These are phyloP conservation scores for Ampelocalamus luodianensis DNA, from an alignment of 176 grass and related monocot species.

Conservation along the genomic window DNA sequence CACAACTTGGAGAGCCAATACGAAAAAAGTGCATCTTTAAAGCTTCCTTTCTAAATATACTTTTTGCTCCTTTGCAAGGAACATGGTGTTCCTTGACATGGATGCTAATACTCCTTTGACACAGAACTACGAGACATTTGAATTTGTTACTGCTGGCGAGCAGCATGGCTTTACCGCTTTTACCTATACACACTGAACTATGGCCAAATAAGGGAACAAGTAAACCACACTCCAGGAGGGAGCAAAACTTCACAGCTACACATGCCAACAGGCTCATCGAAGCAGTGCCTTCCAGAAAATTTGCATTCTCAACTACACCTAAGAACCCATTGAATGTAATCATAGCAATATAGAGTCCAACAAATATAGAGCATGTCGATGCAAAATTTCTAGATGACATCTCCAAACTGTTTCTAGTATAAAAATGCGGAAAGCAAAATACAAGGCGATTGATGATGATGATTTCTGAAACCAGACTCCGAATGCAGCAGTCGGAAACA, in stretches of 20 bases:
- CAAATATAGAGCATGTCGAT: conserved; percentile 25
- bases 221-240: conserved; percentile 1
- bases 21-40: not conserved
- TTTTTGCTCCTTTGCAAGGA: not conserved
- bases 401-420: conserved; percentile 36
- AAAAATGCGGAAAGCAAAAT: conserved; percentile 40
- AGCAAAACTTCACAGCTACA: not conserved
- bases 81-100: not conserved
- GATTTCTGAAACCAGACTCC: conserved; percentile 38
- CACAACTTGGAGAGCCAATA: not conserved
- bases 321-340: conserved; percentile 41
- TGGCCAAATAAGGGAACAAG: not conserved
- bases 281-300: not conserved
- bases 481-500: not conserved
- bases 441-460: not conserved
- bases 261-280: not conserved
- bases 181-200: not conserved
- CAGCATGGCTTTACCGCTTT: not conserved
- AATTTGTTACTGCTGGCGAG: not conserved
- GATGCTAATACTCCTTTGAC: not conserved
- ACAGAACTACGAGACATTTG: not conserved
- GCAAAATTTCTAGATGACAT: conserved; percentile 48
- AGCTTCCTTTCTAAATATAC: not conserved
- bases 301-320: conserved; percentile 42
- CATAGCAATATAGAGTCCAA: conserved; percentile 6